phyloP scores from a whole-genome alignment of 345 rosid species.

The Ceriops zippeliana region DNA sequence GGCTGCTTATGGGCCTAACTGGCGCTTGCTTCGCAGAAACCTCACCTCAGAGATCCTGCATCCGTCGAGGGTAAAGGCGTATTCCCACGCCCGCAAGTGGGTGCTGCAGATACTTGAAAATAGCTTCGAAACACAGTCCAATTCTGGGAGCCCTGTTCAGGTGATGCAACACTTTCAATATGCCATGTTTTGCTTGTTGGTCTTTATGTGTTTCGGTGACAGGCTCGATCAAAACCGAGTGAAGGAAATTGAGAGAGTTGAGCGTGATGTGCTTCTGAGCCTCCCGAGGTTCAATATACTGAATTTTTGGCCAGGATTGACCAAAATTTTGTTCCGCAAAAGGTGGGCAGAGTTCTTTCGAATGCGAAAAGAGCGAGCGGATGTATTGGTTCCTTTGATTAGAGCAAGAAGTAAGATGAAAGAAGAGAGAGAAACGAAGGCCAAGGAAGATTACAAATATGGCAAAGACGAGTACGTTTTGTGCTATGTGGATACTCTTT shows the following conservation, averaged over 20 bases:
- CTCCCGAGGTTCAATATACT: not conserved
- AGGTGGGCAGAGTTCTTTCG: slow-evolving; percentile 18
- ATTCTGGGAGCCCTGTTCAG: slow-evolving; percentile 13
- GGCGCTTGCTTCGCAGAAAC: slow-evolving; percentile 29
- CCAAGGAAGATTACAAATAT: not conserved
- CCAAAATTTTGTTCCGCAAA: slow-evolving; percentile 11
- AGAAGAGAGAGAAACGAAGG: not conserved
- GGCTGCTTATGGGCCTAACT: slow-evolving; percentile 13
- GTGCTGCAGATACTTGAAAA: slow-evolving; percentile 3
- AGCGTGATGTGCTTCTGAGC: not conserved
- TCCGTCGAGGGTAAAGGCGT: slow-evolving; percentile 16
- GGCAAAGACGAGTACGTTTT: not conserved
- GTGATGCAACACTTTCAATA: slow-evolving; percentile 7
- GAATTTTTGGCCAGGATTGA: slow-evolving; percentile 8
- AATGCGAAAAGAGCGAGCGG: not conserved
- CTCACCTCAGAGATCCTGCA: slow-evolving; percentile 23
- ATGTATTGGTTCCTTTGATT: slow-evolving; percentile 16
- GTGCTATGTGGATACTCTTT: slow-evolving; percentile 18
- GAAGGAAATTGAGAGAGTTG: slow-evolving; percentile 9
- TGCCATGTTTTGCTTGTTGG: slow-evolving; percentile 21
- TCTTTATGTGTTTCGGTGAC: slow-evolving; percentile 22
- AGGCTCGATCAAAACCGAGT: slow-evolving; percentile 15
- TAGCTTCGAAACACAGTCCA: slow-evolving; percentile 1
- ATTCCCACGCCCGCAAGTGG: slow-evolving; percentile 18
- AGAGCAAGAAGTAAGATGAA: slow-evolving; percentile 10